Base-by-base conservation (phyloP, 2,329 filamentous ascomycete genomes). In the Aureobasidium sp. region DNA sequence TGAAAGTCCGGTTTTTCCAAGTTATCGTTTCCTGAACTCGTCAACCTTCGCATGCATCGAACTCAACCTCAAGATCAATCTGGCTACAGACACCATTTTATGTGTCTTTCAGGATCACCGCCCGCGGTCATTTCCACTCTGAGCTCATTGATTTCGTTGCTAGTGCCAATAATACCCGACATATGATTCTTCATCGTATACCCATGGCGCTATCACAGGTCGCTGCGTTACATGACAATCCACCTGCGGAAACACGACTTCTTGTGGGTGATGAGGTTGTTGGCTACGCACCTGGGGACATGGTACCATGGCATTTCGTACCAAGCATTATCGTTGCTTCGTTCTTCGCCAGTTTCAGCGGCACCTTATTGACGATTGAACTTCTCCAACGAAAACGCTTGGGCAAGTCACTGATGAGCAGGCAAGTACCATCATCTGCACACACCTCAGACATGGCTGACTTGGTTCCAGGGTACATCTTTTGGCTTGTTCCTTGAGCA, bases 311-410 rank as follows among this genome's bases (percentile, higher is more conserved):
- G 62, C 74, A 73, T 14, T 79, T 77, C 59, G 67, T 72, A 21
- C 65, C 80, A 4, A 84, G 84, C 41, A 87, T 89, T 67, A 81
- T 93, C 13, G 80, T 86, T 29, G 79, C 90, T 10, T 87, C 85
- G 1, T 88, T 83, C 67, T 74, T 88, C 47, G 79, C 87, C 66
- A 94, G 90, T 69, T 84, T 89, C 64, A 78, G 89, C 65, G 91
- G 91, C 64, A 87, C 89, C 53, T 81, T 85, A 55, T 90, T 90
- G 3, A 92, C 91, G 0, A 79, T 96, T 36, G 91, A 96, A 73
- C 77, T 96, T 62, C 84, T 96, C 57, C 89, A 94, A 70, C 79
- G 89, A 62, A 81, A 89, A 66, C 91, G 88, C 0, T 85, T 87
- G 2, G 82, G 82, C 59, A 83, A 82, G 69, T 88, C 88, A 9